These are phyloP conservation scores for Termitomyces heimii DNA, from an alignment of 768 basidiomycete species.

Conservation along the genomic window DNA sequence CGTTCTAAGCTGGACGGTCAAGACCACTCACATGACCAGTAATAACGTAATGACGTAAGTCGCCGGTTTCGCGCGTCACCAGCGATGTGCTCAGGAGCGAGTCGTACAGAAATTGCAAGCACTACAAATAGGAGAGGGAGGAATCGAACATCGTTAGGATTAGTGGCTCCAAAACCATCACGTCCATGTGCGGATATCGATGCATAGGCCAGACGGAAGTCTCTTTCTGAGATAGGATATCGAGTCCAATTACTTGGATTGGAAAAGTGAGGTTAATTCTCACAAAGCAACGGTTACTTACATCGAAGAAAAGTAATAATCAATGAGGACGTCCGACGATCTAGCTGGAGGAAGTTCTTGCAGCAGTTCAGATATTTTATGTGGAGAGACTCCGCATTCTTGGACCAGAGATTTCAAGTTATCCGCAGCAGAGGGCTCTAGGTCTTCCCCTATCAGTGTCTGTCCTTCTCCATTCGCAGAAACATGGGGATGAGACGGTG, in stretches of 20 bases:
- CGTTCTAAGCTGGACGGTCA: neutral
- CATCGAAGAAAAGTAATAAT: constrained; percentile 77
- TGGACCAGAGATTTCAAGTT: constrained; percentile 82
- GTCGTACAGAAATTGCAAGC: constrained; percentile 77
- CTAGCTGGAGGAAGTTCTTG: constrained; percentile 81
- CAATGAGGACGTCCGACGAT: constrained; percentile 71
- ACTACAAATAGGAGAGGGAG: constrained; percentile 92
- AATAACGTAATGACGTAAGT: constrained; percentile 82
- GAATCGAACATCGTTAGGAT: constrained; percentile 75
- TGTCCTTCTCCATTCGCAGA: constrained; percentile 9
- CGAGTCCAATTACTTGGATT: constrained; percentile 80
- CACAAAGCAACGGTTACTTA: constrained; percentile 21
- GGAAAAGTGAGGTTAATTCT: neutral
- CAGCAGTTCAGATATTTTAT: constrained; percentile 84
- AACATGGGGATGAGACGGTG: neutral
- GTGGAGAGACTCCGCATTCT: constrained; percentile 89
- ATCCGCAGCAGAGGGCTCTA: constrained; percentile 62
- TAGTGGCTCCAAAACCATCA: constrained; percentile 52
- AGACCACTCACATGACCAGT: constrained; percentile 82
- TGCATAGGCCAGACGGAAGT: constrained; percentile 69
- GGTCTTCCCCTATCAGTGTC: constrained; percentile 32
- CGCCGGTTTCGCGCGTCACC: constrained; percentile 73
- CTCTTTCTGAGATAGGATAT: constrained; percentile 83
- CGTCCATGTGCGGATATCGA: constrained; percentile 58
- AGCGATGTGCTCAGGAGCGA: constrained; percentile 80